A percentile compares a stretch with the other conserved stretches of the same genome.
Conservation (phyloP, 78 protist genomes). For the Anaeramoeba flamelloides region DNA sequence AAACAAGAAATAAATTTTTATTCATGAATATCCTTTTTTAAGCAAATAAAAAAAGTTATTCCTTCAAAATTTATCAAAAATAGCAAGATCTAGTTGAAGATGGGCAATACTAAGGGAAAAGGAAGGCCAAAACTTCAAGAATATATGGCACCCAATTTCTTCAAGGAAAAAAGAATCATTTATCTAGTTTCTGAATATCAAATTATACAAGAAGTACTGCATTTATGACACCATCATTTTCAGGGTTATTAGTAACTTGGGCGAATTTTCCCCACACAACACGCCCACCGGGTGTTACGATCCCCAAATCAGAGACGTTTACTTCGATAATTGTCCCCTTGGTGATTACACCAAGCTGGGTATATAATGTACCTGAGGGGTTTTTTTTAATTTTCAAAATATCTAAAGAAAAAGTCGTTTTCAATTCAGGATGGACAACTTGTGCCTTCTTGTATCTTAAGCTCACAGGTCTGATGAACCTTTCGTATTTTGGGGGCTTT, state of each 20-base stretch:
- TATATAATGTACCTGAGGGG: slow-evolving; percentile 62
- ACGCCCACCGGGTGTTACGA: slow-evolving; percentile 93
- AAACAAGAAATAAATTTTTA: too few relatives aligned
- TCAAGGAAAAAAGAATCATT: too few relatives aligned
- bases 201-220: slow-evolving; percentile 90
- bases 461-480: slow-evolving; percentile 91
- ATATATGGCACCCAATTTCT: too few relatives aligned
- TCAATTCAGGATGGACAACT: slow-evolving; percentile 97
- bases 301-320: slow-evolving; percentile 87
- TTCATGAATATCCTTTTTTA: too few relatives aligned
- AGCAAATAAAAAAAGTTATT: too few relatives aligned
- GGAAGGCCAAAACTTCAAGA: too few relatives aligned
- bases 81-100: too few relatives aligned
- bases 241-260: slow-evolving; percentile 97
- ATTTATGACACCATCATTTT: slow-evolving; percentile 95
- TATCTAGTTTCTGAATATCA: too few relatives aligned
- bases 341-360: slow-evolving; percentile 93
- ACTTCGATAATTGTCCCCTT: slow-evolving; percentile 95
- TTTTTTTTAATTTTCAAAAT: slow-evolving; percentile 91
- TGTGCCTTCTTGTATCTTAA: slow-evolving; percentile 79
- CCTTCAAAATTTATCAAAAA: too few relatives aligned
- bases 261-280: slow-evolving; percentile 95
- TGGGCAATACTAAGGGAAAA: too few relatives aligned
- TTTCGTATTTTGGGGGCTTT: slow-evolving; percentile 94
- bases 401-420: slow-evolving; percentile 83